Base-by-base conservation (phyloP, 164 flowering plant species). In the Vitis amurensis region DNA sequence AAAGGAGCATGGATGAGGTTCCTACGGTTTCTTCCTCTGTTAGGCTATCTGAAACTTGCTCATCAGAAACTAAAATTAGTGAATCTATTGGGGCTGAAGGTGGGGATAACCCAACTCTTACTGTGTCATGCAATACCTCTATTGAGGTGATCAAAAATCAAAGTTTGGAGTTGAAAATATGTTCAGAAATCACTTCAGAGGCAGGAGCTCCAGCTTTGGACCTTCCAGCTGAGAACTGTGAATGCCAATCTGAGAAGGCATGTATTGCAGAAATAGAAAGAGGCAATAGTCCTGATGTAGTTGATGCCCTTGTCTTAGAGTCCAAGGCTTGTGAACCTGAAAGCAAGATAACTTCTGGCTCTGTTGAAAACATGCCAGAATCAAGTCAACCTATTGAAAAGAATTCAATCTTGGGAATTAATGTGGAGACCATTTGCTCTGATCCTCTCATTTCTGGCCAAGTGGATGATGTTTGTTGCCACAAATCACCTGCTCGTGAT, bases 41-140 rank as follows among this genome's bases (percentile, higher is more conserved):
- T 37, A 1, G 44, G 52, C 44, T 44, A 10, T 13, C 73, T 63
- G 78, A 44, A 23, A 37, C 59, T 16, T 1, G 31, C 68, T 57
- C 68, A 4, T 55, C 76, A 29, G 78, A 70, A 51, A 29, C 65
- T 50, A 63, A 58, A 10, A 30, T 12, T 51, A 49, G 4, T 15
- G 64, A 68, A 49, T 52, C 16, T 37, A 1, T 44, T 52, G 66
- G 67, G 44, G 69, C 56, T 52, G 44, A 37, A 37, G 44, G 44
- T 2, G 44, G 44, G 44, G 44, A 37, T 37, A 6, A 3, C 44
- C 44, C 7, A 37, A 3, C 44, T 37, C 44, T 37, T 3, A 3
- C 44, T 6, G 44, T 37, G 44, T 37, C 44, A 37, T 37, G 44
- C 7, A 6, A 37, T 37, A 37, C 44, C 44, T 37, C 44, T 6